Percentiles rank a stretch among this genome's conserved stretches.
Conservation (phyloP, 2,329 filamentous ascomycete genomes). For the Calonectria montana region DNA sequence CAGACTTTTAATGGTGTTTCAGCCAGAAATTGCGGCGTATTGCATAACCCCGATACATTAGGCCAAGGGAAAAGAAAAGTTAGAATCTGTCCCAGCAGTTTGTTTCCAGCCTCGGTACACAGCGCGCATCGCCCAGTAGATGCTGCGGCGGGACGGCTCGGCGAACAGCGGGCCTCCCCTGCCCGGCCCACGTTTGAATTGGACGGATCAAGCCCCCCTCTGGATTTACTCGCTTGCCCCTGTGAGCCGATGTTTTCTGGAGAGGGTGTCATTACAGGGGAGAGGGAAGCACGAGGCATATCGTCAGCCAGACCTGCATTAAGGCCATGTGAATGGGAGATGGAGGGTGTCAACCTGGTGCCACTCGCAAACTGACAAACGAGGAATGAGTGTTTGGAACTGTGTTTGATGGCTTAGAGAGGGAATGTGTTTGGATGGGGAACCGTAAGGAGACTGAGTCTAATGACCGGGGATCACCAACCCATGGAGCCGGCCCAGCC, state of each 20-base stretch:
- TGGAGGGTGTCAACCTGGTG: not conserved
- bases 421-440: conserved; percentile 11
- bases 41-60: not conserved
- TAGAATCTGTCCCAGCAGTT: conserved; percentile 6
- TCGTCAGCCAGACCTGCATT: conserved; percentile 25
- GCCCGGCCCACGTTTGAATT: conserved; percentile 21
- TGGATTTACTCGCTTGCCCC: conserved; percentile 8
- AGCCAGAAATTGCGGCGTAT: conserved; percentile 1
- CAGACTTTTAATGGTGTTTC: conserved; percentile 2
- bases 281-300: conserved; percentile 23
- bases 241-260: conserved; percentile 4
- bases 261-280: conserved; percentile 10
- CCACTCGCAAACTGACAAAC: not conserved
- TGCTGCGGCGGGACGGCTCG: conserved; percentile 23
- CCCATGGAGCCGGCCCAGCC: conserved; percentile 17
- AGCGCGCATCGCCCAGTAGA: conserved; percentile 18
- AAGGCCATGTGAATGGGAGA: conserved; percentile 11
- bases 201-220: conserved; percentile 19
- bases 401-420: conserved; percentile 15
- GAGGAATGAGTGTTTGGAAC: conserved; percentile 3
- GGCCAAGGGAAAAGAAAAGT: conserved; percentile 4
- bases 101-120: conserved; percentile 23
- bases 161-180: conserved; percentile 26
- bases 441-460: conserved; percentile 1
- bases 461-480: conserved; percentile 27